phyloP scores from a whole-genome alignment of 1,284 basidiomycete species.

The Gomphus sp. region DNA sequence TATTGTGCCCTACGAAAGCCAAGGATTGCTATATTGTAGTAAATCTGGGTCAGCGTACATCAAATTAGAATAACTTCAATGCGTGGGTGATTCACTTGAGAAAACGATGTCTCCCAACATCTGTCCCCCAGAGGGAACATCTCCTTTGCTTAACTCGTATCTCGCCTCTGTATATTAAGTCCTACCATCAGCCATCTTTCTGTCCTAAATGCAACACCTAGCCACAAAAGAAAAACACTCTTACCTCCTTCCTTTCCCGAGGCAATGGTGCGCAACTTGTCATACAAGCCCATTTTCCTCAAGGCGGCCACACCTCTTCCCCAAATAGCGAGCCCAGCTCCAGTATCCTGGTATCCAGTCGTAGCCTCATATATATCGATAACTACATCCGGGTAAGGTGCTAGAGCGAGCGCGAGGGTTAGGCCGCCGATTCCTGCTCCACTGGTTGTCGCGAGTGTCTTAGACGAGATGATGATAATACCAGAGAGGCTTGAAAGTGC shows the following conservation, averaged over 20 bases:
- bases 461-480: background rate
- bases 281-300: conserved; percentile 37
- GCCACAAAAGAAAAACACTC: no score
- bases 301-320: conserved; percentile 33
- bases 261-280: conserved; percentile 10
- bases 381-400: conserved; percentile 21
- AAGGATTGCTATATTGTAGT: conserved; percentile 18
- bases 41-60: background rate
- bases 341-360: conserved; percentile 27
- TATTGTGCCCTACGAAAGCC: conserved; percentile 44
- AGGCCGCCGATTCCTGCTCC: conserved; percentile 34
- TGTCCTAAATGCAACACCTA: no score
- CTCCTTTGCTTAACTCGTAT: no score
- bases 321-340: conserved; percentile 34
- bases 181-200: no score
- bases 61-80: background rate
- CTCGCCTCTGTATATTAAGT: no score
- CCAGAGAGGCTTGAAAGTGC: background rate
- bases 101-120: background rate
- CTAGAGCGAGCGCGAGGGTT: conserved; percentile 26
- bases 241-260: no score
- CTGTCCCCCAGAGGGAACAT: background rate
- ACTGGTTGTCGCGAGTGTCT: conserved; percentile 9
- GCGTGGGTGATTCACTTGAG: background rate
- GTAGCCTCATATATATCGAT: conserved; percentile 33